Base-by-base conservation (phyloP, 192 early-diverging fungal species). In the Coemansia erecta region DNA sequence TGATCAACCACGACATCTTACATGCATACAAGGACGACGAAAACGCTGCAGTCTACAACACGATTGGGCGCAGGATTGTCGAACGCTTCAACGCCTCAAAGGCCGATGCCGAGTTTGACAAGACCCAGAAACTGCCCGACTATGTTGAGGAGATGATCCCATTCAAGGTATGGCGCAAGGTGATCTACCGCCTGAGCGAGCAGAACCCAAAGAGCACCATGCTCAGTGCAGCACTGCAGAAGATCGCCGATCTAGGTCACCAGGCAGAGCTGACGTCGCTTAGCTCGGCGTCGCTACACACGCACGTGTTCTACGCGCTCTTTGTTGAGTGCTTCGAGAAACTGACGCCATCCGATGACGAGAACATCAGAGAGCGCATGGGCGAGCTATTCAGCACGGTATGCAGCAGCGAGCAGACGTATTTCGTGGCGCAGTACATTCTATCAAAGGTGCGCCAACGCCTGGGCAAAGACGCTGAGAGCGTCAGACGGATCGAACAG, bases 171-270 rank as follows among this genome's bases (percentile, higher is more conserved):
- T 91, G 86, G 87, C 82, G 89, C 68, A 78, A 72, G 22, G 72
- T 81, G 13, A 84, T 89, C 17, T 91, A 91, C 54, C 82, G 83
- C 17, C 66, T 91, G 4, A 83, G 85, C 41, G 86, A 87, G 35
- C 69, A 72, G 24, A 62, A 91, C 52, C 82, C 86, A 13, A 73
- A 73, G n/a, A 84, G 87, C 54, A 53, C 60, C 7, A 84, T 91
- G 61, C 53, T 91, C 5, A 85, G 84, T 43, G 80, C 81, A 44
- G 82, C 83, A 11, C 84, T 89, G 45, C 87, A 85, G 83, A 66
- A 56, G 53, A 86, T 89, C 55, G 79, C 86, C 13, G 84, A 88
- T 59, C 61, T 78, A 22, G 88, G 87, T 19, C 80, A 85, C 58
- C 76, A 84, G 66, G 66, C 79, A 8, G 89, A 91, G 61, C 83